Percentiles rank a stretch among this genome's conserved stretches.
Conservation (phyloP, 2,329 filamentous ascomycete species). For the Exophiala alcalophila region DNA sequence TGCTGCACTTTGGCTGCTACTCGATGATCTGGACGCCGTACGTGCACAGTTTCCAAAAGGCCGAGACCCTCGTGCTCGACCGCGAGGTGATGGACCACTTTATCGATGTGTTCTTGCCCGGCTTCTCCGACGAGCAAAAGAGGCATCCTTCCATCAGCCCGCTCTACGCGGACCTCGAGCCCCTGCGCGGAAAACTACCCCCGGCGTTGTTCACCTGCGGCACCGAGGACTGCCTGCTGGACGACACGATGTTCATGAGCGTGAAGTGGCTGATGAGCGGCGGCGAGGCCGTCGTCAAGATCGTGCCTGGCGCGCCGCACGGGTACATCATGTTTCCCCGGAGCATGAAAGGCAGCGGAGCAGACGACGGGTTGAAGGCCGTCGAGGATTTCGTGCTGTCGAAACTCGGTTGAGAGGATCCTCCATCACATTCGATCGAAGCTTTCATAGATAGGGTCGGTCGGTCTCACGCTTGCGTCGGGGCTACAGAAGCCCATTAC, state of each 20-base stretch:
- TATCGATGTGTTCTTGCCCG: constrained; percentile 47
- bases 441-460: too few species aligned
- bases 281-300: constrained; percentile 50
- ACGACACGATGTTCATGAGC: constrained; percentile 53
- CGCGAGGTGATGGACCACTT: constrained; percentile 47
- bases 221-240: constrained; percentile 53
- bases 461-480: too few species aligned
- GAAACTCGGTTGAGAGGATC: constrained; percentile 12
- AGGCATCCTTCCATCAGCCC: constrained; percentile 50
- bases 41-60: constrained; percentile 41
- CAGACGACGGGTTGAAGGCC: constrained; percentile 25
- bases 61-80: constrained; percentile 45
- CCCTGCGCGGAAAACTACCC: constrained; percentile 41
- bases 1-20: constrained; percentile 54
- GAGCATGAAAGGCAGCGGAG: constrained; percentile 21
- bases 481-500: too few species aligned
- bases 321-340: constrained; percentile 39
- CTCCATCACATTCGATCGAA: too few species aligned
- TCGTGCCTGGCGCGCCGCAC: constrained; percentile 54
- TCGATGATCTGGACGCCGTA: constrained; percentile 47
- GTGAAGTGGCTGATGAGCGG: constrained; percentile 54
- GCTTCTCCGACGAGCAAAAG: constrained; percentile 41
- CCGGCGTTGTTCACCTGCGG: constrained; percentile 56
- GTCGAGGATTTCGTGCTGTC: constrained; percentile 25
- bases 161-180: constrained; percentile 48